Evolutionary conservation across 164 flowering plant genomes (phyloP), one percentile per base, ranked within the genome.

Genomic region (Akebia trifoliata): DNA sequence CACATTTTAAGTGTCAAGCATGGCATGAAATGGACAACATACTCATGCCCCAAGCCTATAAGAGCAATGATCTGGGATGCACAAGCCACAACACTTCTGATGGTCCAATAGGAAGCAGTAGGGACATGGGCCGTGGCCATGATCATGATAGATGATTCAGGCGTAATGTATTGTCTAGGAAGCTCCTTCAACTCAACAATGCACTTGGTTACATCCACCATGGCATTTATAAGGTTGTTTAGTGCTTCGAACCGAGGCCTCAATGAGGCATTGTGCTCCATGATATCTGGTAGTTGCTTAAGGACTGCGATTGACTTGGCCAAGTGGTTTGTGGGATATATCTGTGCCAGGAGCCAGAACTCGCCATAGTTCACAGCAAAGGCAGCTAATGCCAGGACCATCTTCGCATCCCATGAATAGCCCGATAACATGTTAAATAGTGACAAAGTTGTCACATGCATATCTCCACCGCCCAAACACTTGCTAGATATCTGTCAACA

Each of bases 391-490:
- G 74, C 68, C 24, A 77, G 60, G 48, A 77, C 81, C 50, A 70
- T 60, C 71, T 79, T 79, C 2, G 74, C 73, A 1, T 74, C 81
- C 84, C 84, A 79, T 17, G 76, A 61, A 56, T 53, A 60, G 29
- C 62, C 58, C 10, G 81, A 59, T 9, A 87, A 69, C 21, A 38
- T 51, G 69, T 71, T 68, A 57, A 85, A 62, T 15, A 87, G 31
- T 11, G 66, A 62, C 72, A 78, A 22, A 0, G 91, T 57, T 30
- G 85, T 67, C 9, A 71, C 62, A 37, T 81, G 85, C 0, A 76
- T 79, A 48, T 85, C 95, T 31, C 77, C 80, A 10, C 80, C 76
- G 1, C 79, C 75, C 0, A 79, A 75, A 66, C 85, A 79, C 66
- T 81, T 83, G 87, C 85, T 83, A 1, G 75, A 22, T 40, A 85